Percentiles rank a stretch among this genome's conserved stretches.
These are phyloP conservation scores for Acacia acuminata DNA, from an alignment of 306 rosid species.

Conservation along the genomic window DNA sequence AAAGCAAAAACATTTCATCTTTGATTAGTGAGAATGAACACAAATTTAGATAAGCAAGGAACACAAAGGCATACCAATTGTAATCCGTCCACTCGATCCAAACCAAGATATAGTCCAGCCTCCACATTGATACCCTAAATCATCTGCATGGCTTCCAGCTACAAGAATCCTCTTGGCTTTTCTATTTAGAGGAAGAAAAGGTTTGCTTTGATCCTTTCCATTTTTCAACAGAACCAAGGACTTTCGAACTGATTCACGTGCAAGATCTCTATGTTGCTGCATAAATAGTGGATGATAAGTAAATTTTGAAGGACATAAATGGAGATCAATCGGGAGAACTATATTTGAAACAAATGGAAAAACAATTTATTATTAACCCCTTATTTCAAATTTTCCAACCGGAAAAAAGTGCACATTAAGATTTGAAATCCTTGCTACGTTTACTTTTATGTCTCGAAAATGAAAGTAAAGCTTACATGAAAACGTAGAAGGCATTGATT, in stretches of 20 bases:
- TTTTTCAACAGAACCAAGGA: conserved; percentile 87
- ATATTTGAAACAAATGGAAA: neutral
- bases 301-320: neutral
- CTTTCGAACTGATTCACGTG: conserved; percentile 83
- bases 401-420: neutral
- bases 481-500: neutral
- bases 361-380: neutral
- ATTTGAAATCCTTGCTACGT: neutral
- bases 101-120: conserved; percentile 81
- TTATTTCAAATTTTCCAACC: neutral
- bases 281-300: conserved; percentile 17
- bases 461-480: neutral
- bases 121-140: conserved; percentile 92
- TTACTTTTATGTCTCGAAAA: neutral
- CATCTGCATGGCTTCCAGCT: conserved; percentile 75
- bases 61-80: conserved; percentile 52
- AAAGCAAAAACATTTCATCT: neutral
- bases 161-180: conserved; percentile 75
- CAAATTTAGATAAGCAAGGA: neutral
- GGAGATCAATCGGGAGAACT: neutral
- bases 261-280: conserved; percentile 84
- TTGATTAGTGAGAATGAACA: neutral
- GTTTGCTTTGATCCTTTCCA: conserved; percentile 60
- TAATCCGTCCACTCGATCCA: conserved; percentile 66
- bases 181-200: conserved; percentile 74